Conservation (phyloP, 345 rosid species). For the Ceriops zippeliana region DNA sequence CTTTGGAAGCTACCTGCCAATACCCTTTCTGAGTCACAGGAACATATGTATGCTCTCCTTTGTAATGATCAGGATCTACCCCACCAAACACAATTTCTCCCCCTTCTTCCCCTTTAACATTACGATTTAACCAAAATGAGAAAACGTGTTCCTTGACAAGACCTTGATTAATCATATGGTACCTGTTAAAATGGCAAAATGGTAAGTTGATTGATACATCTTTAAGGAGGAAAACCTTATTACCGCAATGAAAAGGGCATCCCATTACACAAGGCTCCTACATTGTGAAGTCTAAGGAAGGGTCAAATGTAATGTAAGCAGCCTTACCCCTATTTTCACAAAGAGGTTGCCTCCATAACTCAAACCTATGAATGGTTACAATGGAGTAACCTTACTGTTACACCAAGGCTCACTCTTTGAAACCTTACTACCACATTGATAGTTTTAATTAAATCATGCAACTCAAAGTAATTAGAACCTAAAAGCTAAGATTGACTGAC, state of each 20-base stretch:
- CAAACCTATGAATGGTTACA: too few species aligned
- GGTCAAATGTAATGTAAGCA: too few species aligned
- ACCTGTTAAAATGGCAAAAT: conserved; percentile 16
- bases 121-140: conserved; percentile 35
- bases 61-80: conserved; percentile 30
- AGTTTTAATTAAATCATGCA: background rate
- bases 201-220: background rate
- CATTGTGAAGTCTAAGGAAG: too few species aligned
- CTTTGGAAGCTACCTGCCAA: conserved; percentile 29
- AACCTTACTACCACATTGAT: background rate
- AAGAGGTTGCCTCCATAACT: too few species aligned
- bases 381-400: too few species aligned
- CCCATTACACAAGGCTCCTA: too few species aligned
- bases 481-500: background rate
- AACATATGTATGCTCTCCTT: conserved; percentile 32
- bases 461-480: background rate
- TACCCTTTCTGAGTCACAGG: conserved; percentile 31
- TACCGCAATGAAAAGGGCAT: too few species aligned
- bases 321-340: too few species aligned
- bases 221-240: too few species aligned
- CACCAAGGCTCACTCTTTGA: too few species aligned
- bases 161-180: conserved; percentile 29
- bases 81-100: conserved; percentile 39
- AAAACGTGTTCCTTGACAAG: conserved; percentile 25
- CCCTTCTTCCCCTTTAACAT: conserved; percentile 29